Percentiles rank a stretch among this genome's conserved stretches.
Evolutionary conservation across 805 yeast genomes (phyloP).

Genomic region (Candida ascalaphidarum): DNA sequence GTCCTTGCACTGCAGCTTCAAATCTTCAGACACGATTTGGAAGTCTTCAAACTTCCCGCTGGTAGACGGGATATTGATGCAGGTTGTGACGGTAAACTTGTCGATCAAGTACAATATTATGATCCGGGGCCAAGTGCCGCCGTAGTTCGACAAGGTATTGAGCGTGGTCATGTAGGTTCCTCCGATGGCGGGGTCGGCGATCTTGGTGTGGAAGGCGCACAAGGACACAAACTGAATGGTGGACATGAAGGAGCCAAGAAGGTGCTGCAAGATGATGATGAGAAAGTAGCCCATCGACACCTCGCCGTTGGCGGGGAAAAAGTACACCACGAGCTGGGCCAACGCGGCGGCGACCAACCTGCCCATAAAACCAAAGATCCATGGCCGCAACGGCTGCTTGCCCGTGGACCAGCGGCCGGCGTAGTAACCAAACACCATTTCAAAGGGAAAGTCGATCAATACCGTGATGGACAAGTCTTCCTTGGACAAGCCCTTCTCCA

Average conservation of each 20-base stretch:
- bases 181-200: slow-evolving; percentile 93
- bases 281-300: slow-evolving; percentile 51
- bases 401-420: slow-evolving; percentile 94
- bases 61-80: slow-evolving; percentile 25
- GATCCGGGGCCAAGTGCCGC: slow-evolving; percentile 97
- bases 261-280: slow-evolving; percentile 73
- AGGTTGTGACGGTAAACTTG: slow-evolving; percentile 57
- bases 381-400: slow-evolving; percentile 67
- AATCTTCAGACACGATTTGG: slow-evolving; percentile 13
- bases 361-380: slow-evolving; percentile 85
- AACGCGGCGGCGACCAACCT: slow-evolving; percentile 65
- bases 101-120: slow-evolving; percentile 76
- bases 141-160: slow-evolving; percentile 85
- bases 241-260: slow-evolving; percentile 83
- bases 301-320: slow-evolving; percentile 53
- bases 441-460: slow-evolving; percentile 91
- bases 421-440: slow-evolving; percentile 88
- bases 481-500: slow-evolving; percentile 86
- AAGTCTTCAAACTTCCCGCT: slow-evolving; percentile 1
- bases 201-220: slow-evolving; percentile 89
- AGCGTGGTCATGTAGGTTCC: slow-evolving; percentile 97
- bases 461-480: slow-evolving; percentile 93
- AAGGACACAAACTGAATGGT: slow-evolving; percentile 93
- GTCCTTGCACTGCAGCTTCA: slow-evolving; percentile 41
- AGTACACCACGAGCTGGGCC: slow-evolving; percentile 65